phyloP scores from a whole-genome alignment of 176 grass and related monocot species.

The Avena insularis region DNA sequence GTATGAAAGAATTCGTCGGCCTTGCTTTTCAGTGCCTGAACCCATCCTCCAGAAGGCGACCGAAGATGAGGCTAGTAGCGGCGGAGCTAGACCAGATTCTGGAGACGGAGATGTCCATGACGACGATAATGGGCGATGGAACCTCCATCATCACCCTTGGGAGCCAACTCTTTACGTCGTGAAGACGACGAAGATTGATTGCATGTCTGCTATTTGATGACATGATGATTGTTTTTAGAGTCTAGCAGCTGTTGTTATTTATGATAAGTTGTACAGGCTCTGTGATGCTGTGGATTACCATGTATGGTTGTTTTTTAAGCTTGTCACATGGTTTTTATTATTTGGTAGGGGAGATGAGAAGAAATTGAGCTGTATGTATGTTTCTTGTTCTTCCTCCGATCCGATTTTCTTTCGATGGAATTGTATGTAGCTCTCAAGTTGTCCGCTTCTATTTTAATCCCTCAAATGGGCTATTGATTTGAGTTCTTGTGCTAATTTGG shows the following conservation, averaged over 20 bases:
- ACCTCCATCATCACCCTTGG: slow-evolving; percentile 91
- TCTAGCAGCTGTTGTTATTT: slow-evolving; percentile 49
- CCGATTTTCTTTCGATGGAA: slow-evolving; percentile 23
- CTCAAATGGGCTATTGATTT: slow-evolving; percentile 16
- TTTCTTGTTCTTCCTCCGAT: slow-evolving; percentile 47
- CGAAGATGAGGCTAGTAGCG: slow-evolving; percentile 68
- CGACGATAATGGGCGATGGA: slow-evolving; percentile 91
- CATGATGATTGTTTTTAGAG: slow-evolving; percentile 54
- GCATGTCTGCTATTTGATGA: slow-evolving; percentile 70
- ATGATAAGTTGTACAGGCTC: slow-evolving; percentile 50
- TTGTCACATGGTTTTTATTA: slow-evolving; percentile 62
- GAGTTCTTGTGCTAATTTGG: not conserved
- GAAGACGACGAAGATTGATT: slow-evolving; percentile 45
- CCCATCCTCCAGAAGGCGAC: slow-evolving; percentile 63
- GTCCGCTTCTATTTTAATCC: slow-evolving; percentile 26
- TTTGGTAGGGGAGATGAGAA: slow-evolving; percentile 49
- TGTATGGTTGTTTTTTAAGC: slow-evolving; percentile 57
- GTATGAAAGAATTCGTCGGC: slow-evolving; percentile 78
- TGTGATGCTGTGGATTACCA: slow-evolving; percentile 49
- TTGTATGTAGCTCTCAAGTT: slow-evolving; percentile 50
- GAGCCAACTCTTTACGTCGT: slow-evolving; percentile 89
- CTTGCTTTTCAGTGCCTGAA: slow-evolving; percentile 81
- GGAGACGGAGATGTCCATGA: slow-evolving; percentile 89
- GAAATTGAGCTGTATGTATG: slow-evolving; percentile 48
- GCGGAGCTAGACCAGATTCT: slow-evolving; percentile 81